Percentiles rank a stretch among this genome's conserved stretches.
phyloP scores from a whole-genome alignment of 805 yeast genomes.

The Nakazawaea laoshanensis region DNA sequence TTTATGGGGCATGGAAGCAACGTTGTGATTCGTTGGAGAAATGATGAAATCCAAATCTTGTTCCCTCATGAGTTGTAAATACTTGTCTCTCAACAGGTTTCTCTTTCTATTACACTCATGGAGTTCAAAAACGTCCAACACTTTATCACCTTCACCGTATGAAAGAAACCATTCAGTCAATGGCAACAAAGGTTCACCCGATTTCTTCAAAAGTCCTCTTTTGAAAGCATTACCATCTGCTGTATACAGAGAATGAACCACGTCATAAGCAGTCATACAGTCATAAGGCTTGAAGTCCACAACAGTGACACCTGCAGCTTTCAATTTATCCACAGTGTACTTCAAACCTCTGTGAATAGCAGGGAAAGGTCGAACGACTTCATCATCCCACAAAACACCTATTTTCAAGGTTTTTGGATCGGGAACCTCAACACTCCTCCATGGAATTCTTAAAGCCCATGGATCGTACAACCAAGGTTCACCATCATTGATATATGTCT shows the following conservation, averaged over 20 bases:
- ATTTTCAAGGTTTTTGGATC: constrained; percentile 28
- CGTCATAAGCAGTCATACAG: constrained; percentile 45
- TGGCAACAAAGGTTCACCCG: constrained; percentile 61
- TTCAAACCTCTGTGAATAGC: constrained; percentile 33
- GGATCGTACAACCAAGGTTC: constrained; percentile 53
- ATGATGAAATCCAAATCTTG: constrained; percentile 52
- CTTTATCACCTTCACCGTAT: constrained; percentile 47
- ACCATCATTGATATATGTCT: constrained; percentile 29
- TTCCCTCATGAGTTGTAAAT: constrained; percentile 36
- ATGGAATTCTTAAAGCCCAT: constrained; percentile 36
- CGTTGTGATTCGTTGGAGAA: constrained; percentile 55
- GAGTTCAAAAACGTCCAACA: constrained; percentile 35
- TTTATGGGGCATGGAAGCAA: constrained; percentile 55
- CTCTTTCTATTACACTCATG: constrained; percentile 38
- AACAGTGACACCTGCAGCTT: constrained; percentile 45
- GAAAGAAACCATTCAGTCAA: constrained; percentile 44
- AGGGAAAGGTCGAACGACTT: constrained; percentile 44
- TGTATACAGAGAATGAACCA: constrained; percentile 43
- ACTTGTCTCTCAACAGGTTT: constrained; percentile 44
- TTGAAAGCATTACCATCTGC: constrained; percentile 55
- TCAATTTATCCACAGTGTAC: constrained; percentile 39
- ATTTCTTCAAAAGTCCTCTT: constrained; percentile 32
- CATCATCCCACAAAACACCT: constrained; percentile 41
- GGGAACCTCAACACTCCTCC: constrained; percentile 32
- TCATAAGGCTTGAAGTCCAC: constrained; percentile 46